These are phyloP conservation scores for Colletotrichum cordylinicola DNA, from an alignment of 2,329 filamentous ascomycete species.

Conservation along the genomic window DNA sequence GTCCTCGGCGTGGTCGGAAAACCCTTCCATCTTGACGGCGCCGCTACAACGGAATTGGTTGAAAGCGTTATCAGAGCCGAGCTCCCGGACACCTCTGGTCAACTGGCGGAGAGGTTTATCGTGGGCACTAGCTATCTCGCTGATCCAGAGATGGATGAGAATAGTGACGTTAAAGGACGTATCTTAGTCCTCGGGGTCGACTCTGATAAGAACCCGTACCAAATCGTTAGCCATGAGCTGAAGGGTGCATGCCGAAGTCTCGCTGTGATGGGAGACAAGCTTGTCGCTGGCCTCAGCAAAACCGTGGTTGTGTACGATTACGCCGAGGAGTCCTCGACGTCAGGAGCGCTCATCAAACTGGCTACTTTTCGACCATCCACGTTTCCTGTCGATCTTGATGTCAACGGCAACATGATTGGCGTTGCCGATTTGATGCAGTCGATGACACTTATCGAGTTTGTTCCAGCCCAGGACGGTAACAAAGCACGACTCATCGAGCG, in stretches of 20 bases:
- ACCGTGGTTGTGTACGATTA: constrained; percentile 72
- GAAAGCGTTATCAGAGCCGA: constrained; percentile 84
- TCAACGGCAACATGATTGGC: constrained; percentile 77
- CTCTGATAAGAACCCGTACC: constrained; percentile 73
- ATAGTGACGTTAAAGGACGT: constrained; percentile 66
- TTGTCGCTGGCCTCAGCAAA: constrained; percentile 90
- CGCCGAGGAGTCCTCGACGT: constrained; percentile 58
- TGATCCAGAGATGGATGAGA: constrained; percentile 61
- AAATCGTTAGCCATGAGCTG: constrained; percentile 72
- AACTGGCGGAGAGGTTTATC: constrained; percentile 78
- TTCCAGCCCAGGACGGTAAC: constrained; percentile 60
- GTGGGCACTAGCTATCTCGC: constrained; percentile 83
- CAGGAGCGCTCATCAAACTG: constrained; percentile 68
- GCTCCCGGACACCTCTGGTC: constrained; percentile 64
- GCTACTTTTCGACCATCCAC: constrained; percentile 83
- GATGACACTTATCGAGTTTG: constrained; percentile 77
- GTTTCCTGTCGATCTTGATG: constrained; percentile 80
- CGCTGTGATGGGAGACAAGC: constrained; percentile 74
- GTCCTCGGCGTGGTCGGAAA: constrained; percentile 79
- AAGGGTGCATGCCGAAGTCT: constrained; percentile 84
- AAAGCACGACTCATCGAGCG: constrained; percentile 72
- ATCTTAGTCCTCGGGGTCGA: constrained; percentile 87
- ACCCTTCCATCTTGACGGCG: constrained; percentile 64
- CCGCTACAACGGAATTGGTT: constrained; percentile 70
- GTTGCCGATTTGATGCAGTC: constrained; percentile 96